Evolutionary conservation across 768 basidiomycete species (phyloP), one percentile per base, ranked within the genome.

Genomic region (Tubosaeta brunneosetosa): DNA sequence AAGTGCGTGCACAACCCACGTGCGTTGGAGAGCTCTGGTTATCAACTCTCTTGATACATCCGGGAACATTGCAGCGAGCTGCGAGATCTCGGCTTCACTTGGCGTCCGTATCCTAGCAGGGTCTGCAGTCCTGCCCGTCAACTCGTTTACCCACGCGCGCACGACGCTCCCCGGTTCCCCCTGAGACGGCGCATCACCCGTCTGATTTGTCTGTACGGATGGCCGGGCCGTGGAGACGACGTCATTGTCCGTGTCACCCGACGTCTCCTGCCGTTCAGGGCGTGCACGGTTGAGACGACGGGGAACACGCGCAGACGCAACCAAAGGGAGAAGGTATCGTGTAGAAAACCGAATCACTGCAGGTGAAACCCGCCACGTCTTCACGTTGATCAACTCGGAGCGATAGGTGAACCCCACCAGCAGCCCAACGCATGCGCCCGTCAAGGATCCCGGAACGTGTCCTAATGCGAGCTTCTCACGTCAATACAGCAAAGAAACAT

Each of bases 61-160:
- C 19, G 93, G 92, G 65, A 97, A 97, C 87, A 97, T 93, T 45
- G 71, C 77, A 43, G 81, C 79, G 49, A 94, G 61, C 44, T 88
- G 83, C 8, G 74, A 67, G 48, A 94, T 88, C 69, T 95, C 93
- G 26, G 80, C 74, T 33, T 91, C 88, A 25, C 78, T 77, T 1
- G 91, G 88, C 11, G 84, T 83, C 38, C 88, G 77, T 48, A 89
- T 76, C 19, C 83, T 82, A 29, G 79, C 75, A 17, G 76, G 72
- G 42, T 78, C 77, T 17, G 79, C 80, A 27, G 76, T 66, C 50
- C 83, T 70, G 6, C 89, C 88, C 2, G 88, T 88, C 59, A 92
- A 68, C 58, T 88, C 88, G 53, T 88, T 77, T 26, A 91, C 85
- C 88, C 87, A 89, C 63, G 88, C 85, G 47, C 84, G 77, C 66